Evolutionary conservation across 1,284 basidiomycete genomes (phyloP), one percentile per base, ranked within the genome.

Genomic region (Phellinidium pouzarii): DNA sequence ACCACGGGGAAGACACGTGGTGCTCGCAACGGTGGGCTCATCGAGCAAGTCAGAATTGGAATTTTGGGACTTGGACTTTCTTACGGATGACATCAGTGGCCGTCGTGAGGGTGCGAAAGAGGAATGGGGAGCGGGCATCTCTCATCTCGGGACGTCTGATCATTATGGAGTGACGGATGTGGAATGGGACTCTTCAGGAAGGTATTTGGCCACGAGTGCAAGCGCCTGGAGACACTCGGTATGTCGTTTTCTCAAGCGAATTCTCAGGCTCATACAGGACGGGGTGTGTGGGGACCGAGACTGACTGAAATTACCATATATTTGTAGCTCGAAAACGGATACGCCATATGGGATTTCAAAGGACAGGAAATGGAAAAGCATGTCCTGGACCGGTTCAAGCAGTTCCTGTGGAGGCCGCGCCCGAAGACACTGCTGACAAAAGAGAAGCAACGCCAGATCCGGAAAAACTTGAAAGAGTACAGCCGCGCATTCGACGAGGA

Each of bases 1-100:
- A 40, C 95, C 96, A 38, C 87, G 91, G 52, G 96, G 96, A 50
- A 87, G 96, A 49, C 93, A 98, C 72, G 88, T 97, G 53, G 90
- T 98, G 46, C 82, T 97, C 53, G 94, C 94, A 17, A 98, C 95
- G 41, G 87, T 99, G 52, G 96, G 94, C 42, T 95, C 92, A 14
- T 86, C 90, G 20, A 84, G 83, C 63, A 99, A 99, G 75, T 99
- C 91, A 29, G 96, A 99, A 69, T 79, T 99, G 37, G 95, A 99
- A 68, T 99, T 98, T 75, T 99, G 92, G 92, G 96, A 99, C 69
- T 80, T 98, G 48, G 96, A 99, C 72, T 96, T 95, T 68, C 85
- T 77, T 59, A 76, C 71, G 23, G 90, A 91, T 59, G 91, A 93
- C 62, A 64, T 67, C 50, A 63, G 54, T 55, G 74, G 70, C 44